These are phyloP conservation scores for Xylaria polymorpha DNA, from an alignment of 2,329 filamentous ascomycete species.

Conservation along the genomic window DNA sequence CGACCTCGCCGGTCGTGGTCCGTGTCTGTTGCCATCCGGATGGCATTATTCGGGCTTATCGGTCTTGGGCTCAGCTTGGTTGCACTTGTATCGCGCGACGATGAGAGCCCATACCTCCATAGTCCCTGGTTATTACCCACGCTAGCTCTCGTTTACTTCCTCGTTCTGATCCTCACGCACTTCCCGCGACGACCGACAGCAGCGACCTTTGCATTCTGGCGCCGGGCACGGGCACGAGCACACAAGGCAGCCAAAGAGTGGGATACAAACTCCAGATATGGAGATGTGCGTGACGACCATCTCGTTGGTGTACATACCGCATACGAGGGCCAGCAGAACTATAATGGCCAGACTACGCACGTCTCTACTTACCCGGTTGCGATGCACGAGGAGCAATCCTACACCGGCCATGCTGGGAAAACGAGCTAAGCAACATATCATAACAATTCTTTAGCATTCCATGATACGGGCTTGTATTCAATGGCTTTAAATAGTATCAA, in stretches of 20 bases:
- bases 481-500: too few species aligned
- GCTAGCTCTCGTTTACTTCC: slow-evolving; percentile 6
- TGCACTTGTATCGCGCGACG: background rate
- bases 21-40: background rate
- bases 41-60: background rate
- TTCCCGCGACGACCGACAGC: slow-evolving; percentile 4
- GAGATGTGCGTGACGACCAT: background rate
- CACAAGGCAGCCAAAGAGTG: background rate
- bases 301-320: background rate
- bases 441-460: background rate
- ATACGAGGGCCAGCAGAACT: background rate
- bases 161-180: background rate
- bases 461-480: too few species aligned
- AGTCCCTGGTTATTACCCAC: slow-evolving; percentile 9
- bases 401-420: background rate
- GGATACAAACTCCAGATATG: background rate
- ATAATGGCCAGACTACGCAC: background rate
- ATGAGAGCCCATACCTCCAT: background rate
- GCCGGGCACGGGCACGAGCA: background rate
- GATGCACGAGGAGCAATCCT: background rate
- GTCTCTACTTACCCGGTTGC: background rate
- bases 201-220: slow-evolving; percentile 14
- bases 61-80: slow-evolving; percentile 1
- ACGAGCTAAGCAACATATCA: background rate
- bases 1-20: slow-evolving; percentile 13